These are phyloP conservation scores for Saccharomycodes ludwigii DNA, from an alignment of 805 yeast genomes.

Conservation along the genomic window DNA sequence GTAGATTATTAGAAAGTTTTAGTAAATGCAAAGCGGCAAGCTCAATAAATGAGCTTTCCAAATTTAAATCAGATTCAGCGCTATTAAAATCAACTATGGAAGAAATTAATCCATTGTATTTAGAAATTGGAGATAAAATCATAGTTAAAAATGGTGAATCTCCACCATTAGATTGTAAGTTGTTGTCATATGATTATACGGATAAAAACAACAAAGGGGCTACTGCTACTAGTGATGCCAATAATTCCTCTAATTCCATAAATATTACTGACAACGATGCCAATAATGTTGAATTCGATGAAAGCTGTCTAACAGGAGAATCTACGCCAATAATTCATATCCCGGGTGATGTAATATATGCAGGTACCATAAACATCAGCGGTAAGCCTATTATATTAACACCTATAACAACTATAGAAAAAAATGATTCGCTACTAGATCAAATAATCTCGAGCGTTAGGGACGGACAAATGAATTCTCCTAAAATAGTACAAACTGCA, in stretches of 20 bases:
- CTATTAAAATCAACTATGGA: conserved; percentile 25
- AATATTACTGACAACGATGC: too few species aligned
- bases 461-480: conserved; percentile 64
- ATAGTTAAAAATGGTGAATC: conserved; percentile 42
- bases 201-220: not conserved
- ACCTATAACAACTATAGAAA: conserved; percentile 43
- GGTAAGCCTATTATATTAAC: conserved; percentile 45
- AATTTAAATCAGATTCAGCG: conserved; percentile 39
- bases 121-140: conserved; percentile 42
- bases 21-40: conserved; percentile 58
- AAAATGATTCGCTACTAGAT: conserved; percentile 54
- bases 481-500: conserved; percentile 52
- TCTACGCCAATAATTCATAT: conserved; percentile 44
- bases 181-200: not conserved
- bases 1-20: conserved; percentile 53
- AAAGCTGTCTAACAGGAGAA: conserved; percentile 52
- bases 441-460: conserved; percentile 60
- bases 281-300: conserved; percentile 37
- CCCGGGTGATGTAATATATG: conserved; percentile 54
- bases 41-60: conserved; percentile 42
- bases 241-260: too few species aligned
- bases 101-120: conserved; percentile 16
- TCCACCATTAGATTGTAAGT: conserved; percentile 45
- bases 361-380: conserved; percentile 59
- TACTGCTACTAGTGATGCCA: too few species aligned